Percentiles rank a stretch among this genome's conserved stretches.
Conservation (phyloP, 805 yeast species). For the Sungouiozyma intestinalis region DNA sequence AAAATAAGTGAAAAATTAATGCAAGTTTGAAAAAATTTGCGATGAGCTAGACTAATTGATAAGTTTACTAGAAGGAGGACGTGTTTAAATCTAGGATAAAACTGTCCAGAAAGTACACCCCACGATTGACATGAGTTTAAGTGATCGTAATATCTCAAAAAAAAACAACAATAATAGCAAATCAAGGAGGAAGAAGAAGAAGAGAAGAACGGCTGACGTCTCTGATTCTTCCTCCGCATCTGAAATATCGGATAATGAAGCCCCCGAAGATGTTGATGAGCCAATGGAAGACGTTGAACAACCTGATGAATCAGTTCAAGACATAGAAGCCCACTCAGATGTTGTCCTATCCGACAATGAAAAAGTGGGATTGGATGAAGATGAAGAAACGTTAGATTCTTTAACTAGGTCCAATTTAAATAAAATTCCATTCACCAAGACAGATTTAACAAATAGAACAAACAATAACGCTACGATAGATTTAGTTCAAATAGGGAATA, state of each 20-base stretch:
- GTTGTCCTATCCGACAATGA: slow-evolving; percentile 20
- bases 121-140: slow-evolving; percentile 17
- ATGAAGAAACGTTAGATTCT: slow-evolving; percentile 12
- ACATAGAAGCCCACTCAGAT: too few relatives aligned
- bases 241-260: slow-evolving; percentile 23
- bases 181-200: slow-evolving; percentile 50
- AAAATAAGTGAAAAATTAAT: too few relatives aligned
- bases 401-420: slow-evolving; percentile 14
- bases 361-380: slow-evolving; percentile 1
- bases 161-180: slow-evolving; percentile 18
- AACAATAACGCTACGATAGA: slow-evolving; percentile 16
- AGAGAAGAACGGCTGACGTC: slow-evolving; percentile 74
- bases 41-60: too few relatives aligned
- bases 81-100: too few relatives aligned
- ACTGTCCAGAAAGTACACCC: too few relatives aligned
- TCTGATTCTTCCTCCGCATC: slow-evolving; percentile 41
- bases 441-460: slow-evolving; percentile 26
- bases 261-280: slow-evolving; percentile 6
- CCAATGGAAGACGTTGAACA: slow-evolving; percentile 12
- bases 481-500: slow-evolving; percentile 22
- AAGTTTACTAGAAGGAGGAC: too few relatives aligned
- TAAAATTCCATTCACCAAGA: slow-evolving; percentile 26
- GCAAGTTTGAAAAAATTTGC: too few relatives aligned
- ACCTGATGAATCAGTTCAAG: slow-evolving; percentile 12
- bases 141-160: slow-evolving; percentile 11